phyloP scores from a whole-genome alignment of 805 yeast genomes.

The Barnettozyma salicaria region DNA sequence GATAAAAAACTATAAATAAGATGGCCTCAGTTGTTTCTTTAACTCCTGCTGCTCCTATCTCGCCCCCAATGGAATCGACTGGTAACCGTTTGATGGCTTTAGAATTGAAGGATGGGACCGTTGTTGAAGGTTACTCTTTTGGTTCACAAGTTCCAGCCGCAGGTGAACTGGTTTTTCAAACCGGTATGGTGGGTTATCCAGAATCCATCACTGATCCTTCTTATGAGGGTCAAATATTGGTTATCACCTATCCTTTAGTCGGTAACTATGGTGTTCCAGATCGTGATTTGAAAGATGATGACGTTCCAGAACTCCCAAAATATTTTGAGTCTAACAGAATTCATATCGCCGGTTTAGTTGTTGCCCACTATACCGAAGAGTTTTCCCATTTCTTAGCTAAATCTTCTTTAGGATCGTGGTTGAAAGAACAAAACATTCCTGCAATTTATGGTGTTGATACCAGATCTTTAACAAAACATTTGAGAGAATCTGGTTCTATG shows the following conservation, averaged over 20 bases:
- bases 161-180: slow-evolving; percentile 98
- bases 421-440: slow-evolving; percentile 85
- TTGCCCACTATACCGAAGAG: slow-evolving; percentile 94
- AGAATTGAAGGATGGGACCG: slow-evolving; percentile 81
- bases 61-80: slow-evolving; percentile 82
- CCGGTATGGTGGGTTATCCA: slow-evolving; percentile 99
- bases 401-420: slow-evolving; percentile 91
- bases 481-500: slow-evolving; percentile 89
- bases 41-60: slow-evolving; percentile 68
- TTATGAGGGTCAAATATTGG: slow-evolving; percentile 94
- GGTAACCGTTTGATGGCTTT: slow-evolving; percentile 81
- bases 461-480: slow-evolving; percentile 86
- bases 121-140: slow-evolving; percentile 91
- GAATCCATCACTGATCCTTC: slow-evolving; percentile 98
- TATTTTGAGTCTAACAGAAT: slow-evolving; percentile 90
- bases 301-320: slow-evolving; percentile 71
- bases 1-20: too few relatives aligned
- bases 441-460: slow-evolving; percentile 98
- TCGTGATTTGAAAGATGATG: slow-evolving; percentile 66
- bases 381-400: slow-evolving; percentile 91
- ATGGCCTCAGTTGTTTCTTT: slow-evolving; percentile 13
- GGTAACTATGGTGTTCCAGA: slow-evolving; percentile 99
- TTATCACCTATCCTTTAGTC: slow-evolving; percentile 92
- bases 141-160: slow-evolving; percentile 88
- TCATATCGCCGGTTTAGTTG: slow-evolving; percentile 95